Evolutionary conservation across 805 yeast genomes (phyloP), one percentile per base, ranked within the genome.

Genomic region (Schizosaccharomyces lindneri): DNA sequence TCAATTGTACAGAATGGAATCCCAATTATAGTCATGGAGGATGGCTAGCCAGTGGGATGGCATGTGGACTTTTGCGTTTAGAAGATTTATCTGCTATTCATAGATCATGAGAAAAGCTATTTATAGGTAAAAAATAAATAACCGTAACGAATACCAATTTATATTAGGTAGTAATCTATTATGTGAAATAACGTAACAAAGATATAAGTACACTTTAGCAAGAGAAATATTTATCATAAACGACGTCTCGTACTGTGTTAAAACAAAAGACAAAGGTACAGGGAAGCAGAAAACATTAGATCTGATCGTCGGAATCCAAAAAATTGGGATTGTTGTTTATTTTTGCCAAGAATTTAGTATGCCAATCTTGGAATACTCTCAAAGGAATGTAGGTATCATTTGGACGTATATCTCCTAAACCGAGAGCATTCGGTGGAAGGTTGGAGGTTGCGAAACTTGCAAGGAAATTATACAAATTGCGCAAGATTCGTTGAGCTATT

Each of bases 291-390:
- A 4, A 7, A 5, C 13, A 5, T 9, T 51, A 29, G 11, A 29
- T 29, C 17, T 51, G 57, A 32, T 59, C 61, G 11, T 59, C 61
- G 15, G 48, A 24, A n/a, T 59, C 55, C 21, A 59, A 46, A 24
- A 59, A 59, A 19, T 31, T 46, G 3, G 61, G 61, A 46, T 59
- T 43, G 7, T 43, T 41, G 5, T n/a, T 19, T 5, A 59, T n/a
- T 29, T 43, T 59, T 4, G 17, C 27, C 27, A 43, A 21, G 27
- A 59, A 59, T 27, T 59, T 59, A 5, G 51, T 31, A 43, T 59
- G 55, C 61, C 61, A 59, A 11, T 59, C 61, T 29, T 59, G 61
- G 31, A 59, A 59, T 5, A 57, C 60, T 21, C 29, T 39, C n/a
- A 57, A n/a, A 5, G 61, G 61, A 9, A 59, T 48, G 36, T 43